Evolutionary conservation across 306 rosid genomes (phyloP), one percentile per base, ranked within the genome.

Genomic region (Cicer yamashitae): DNA sequence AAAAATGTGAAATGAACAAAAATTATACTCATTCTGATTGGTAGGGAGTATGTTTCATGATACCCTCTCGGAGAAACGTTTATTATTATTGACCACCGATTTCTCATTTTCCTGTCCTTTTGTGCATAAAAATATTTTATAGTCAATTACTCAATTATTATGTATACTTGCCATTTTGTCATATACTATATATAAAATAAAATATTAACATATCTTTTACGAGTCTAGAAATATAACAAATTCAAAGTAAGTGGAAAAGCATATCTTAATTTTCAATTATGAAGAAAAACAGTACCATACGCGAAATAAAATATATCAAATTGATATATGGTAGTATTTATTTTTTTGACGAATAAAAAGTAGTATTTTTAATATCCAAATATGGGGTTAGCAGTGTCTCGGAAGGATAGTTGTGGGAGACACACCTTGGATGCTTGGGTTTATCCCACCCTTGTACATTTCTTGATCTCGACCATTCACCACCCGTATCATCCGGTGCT

Each of bases 401-500:
- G 62, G 66, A 67, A 79, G 77, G 44, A 73, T 8, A 8, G 34
- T 25, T 25, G 82, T 80, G 91, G 85, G 81, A 20, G 78, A 61
- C 83, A 82, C 85, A 25, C 71, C 8, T 78, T 60, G 22, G 63
- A 60, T 58, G 71, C 41, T 58, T 17, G 58, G 53, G 45, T 17
- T 38, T 50, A 9, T 38, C 58, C 74, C 63, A 22, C 40, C 39
- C 40, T 57, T 10, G 0, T 37, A 10, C 58, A 37, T 5, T 30
- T 64, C 30, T n/a, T 39, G 14, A 14, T 72, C 85, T 67, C 30
- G 61, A 82, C 75, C 63, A 82, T 76, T 86, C 88, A 45, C 47
- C 75, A 30, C 57, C 58, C 74, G 13, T 67, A 67, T 76, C 75
- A 10, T 57, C 22, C 58, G 41, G 39, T 18, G 43, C 64, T 48